Evolutionary conservation across 306 rosid genomes (phyloP).

Genomic region (Comarum palustre): DNA sequence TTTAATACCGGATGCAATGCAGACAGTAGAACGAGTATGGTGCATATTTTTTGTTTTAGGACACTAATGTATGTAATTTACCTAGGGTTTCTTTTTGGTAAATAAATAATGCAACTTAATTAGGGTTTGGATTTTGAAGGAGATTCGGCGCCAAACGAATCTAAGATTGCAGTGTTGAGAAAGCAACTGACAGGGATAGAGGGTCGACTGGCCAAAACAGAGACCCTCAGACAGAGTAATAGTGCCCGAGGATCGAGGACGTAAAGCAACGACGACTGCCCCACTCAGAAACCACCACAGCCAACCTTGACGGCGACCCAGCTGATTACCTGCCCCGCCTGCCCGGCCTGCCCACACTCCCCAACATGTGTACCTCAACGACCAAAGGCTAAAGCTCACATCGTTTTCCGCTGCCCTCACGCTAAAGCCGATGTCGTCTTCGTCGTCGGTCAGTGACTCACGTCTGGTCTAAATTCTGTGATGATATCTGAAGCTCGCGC

Average conservation of each 20-base stretch:
- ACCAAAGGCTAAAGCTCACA: slow-evolving; percentile 26
- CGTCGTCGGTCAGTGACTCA: slow-evolving; percentile 7
- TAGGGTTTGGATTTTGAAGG: slow-evolving; percentile 14
- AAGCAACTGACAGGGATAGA: slow-evolving; percentile 18
- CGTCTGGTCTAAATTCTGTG: slow-evolving; percentile 4
- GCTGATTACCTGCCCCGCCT: slow-evolving; percentile 39
- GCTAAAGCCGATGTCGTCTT: slow-evolving; percentile 13
- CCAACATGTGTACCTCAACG: slow-evolving; percentile 17
- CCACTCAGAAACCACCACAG: slow-evolving; percentile 18
- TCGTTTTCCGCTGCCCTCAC: slow-evolving; percentile 56
- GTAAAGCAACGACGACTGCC: slow-evolving; percentile 24
- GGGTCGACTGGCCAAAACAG: slow-evolving; percentile 20
- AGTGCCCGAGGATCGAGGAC: slow-evolving; percentile 46
- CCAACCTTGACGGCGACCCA: slow-evolving; percentile 42
- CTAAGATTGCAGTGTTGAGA: slow-evolving; percentile 8
- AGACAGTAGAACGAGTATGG: too few species aligned
- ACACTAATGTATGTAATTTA: neutral
- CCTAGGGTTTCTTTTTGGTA: neutral
- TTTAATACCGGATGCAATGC: too few species aligned
- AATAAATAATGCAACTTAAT: neutral
- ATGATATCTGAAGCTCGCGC: slow-evolving; percentile 36
- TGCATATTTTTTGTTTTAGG: too few species aligned
- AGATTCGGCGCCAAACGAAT: slow-evolving; percentile 30
- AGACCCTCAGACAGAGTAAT: neutral
- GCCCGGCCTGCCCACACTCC: slow-evolving; percentile 46